A percentile compares a stretch with the other conserved stretches of the same genome.
phyloP scores from a whole-genome alignment of 106 monocot genomes.

The Dendrobium huoshanense region DNA sequence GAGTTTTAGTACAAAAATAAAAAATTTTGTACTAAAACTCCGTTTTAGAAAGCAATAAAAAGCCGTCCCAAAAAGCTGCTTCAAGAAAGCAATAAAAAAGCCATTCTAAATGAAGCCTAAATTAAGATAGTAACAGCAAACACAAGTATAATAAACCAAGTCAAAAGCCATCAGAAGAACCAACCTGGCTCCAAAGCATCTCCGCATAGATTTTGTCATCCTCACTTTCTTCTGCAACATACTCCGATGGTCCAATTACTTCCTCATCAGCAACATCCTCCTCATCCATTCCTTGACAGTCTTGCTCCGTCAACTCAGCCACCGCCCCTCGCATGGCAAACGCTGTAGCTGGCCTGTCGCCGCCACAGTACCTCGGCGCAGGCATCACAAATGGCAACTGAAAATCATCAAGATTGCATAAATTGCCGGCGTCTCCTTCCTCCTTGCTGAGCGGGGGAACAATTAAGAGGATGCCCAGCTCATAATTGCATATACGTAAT shows the following conservation, averaged over 20 bases:
- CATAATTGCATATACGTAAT: slow-evolving; percentile 80
- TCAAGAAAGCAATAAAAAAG: too few relatives aligned
- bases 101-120: too few relatives aligned
- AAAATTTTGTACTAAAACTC: too few relatives aligned
- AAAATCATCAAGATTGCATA: slow-evolving; percentile 39
- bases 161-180: slow-evolving; percentile 38
- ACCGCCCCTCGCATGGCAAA: slow-evolving; percentile 67
- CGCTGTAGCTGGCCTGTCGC: slow-evolving; percentile 65
- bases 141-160: too few relatives aligned
- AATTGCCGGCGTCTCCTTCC: not conserved
- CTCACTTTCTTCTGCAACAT: slow-evolving; percentile 45
- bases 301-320: slow-evolving; percentile 18
- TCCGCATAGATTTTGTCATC: slow-evolving; percentile 87
- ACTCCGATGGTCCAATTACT: slow-evolving; percentile 16
- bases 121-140: too few relatives aligned
- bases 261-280: slow-evolving; percentile 35
- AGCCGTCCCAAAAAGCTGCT: too few relatives aligned
- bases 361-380: slow-evolving; percentile 51
- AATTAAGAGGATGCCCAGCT: slow-evolving; percentile 70
- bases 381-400: slow-evolving; percentile 67
- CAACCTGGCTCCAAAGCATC: slow-evolving; percentile 83
- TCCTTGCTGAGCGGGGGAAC: slow-evolving; percentile 23
- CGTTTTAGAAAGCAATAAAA: too few relatives aligned
- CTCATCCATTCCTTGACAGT: slow-evolving; percentile 29
- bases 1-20: too few relatives aligned